Base-by-base conservation (phyloP, 2,329 filamentous ascomycete species). In the Amphichorda felina region DNA sequence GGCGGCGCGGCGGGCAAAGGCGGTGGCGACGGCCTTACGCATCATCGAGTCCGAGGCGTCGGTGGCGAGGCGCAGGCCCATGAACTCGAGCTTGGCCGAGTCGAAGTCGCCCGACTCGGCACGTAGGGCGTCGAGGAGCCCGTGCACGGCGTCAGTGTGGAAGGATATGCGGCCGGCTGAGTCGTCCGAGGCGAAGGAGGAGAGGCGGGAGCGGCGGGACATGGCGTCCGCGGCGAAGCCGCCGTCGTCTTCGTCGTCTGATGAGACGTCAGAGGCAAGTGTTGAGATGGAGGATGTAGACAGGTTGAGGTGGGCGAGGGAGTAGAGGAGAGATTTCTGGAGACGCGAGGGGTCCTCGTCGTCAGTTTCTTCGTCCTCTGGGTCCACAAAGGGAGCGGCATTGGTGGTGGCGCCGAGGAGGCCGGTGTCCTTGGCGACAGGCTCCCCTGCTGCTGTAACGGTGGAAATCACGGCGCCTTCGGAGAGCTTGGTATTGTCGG, bases 41-140 rank as follows among this genome's bases (percentile, higher is more conserved):
- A 96, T 84, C 56, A 91, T 82, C 44, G 80, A 72, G 50, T 94
- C 89, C 1, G 86, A 88, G 3, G 91, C 91, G 50, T 96, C 86
- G 49, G 83, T 85, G 37, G 80, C 82, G 56, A 98, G 84, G 9
- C 89, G 81, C n/a, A 96, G 68, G 32, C 86, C 84, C 65, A 88
- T 94, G 42, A 98, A 82, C 55, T 98, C 91, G 24, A 96, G 73
- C 54, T 89, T 86, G 34, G 75, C 73, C 3, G 68, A 68, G 49
- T 94, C 88, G 43, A 94, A 91, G 52, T 93, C 84, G 9, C 77
- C 74, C 11, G 75, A 72, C 10, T 78, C 75, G 16, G 79, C 81
- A 35, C 82, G 79, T 29, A 96, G 68, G 17, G 86, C 83, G 49
- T 95, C 88, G 41, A 88, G 71, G n/a, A 96, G 72, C 41, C 85